phyloP scores from a whole-genome alignment of 169 alveolate genomes.

The Perkinsus marinus region DNA sequence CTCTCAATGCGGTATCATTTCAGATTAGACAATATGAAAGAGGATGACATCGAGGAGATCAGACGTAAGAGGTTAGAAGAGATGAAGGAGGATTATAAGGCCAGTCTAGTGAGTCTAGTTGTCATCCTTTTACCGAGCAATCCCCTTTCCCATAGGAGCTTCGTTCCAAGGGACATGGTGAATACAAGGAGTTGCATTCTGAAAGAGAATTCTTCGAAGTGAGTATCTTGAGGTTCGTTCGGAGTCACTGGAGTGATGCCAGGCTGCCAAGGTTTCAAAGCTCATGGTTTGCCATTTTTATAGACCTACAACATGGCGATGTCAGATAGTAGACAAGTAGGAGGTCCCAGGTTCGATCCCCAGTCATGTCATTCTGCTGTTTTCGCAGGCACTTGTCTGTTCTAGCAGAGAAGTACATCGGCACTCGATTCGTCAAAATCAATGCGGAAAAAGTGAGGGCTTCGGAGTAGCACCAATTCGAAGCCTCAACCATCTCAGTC shows the following conservation, averaged over 20 bases:
- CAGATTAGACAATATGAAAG: not conserved
- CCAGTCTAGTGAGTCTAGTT: not conserved
- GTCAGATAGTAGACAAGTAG: conserved; percentile 40
- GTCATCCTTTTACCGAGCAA: not conserved
- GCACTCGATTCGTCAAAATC: conserved; percentile 46
- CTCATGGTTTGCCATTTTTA: conserved; percentile 48
- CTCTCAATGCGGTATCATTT: not conserved
- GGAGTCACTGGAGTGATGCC: not conserved
- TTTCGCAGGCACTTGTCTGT: conserved; percentile 19
- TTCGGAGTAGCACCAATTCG: not conserved
- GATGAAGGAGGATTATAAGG: not conserved
- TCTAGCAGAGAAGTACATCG: conserved; percentile 36
- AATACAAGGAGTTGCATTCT: not conserved
- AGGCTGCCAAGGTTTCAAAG: not conserved
- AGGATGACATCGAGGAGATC: not conserved
- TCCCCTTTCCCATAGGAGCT: not conserved
- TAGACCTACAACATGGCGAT: conserved; percentile 46
- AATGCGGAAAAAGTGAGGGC: conserved; percentile 50
- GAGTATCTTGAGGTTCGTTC: not conserved
- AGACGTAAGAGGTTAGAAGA: not conserved
- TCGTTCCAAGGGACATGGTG: not conserved
- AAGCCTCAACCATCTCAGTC: not conserved
- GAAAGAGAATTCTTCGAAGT: not conserved
- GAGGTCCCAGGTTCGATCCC: not conserved
- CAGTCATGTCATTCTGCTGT: not conserved